Base-by-base conservation (phyloP, 225 moss, liverwort and hornwort species). In the Antitrichia curtipendula region DNA sequence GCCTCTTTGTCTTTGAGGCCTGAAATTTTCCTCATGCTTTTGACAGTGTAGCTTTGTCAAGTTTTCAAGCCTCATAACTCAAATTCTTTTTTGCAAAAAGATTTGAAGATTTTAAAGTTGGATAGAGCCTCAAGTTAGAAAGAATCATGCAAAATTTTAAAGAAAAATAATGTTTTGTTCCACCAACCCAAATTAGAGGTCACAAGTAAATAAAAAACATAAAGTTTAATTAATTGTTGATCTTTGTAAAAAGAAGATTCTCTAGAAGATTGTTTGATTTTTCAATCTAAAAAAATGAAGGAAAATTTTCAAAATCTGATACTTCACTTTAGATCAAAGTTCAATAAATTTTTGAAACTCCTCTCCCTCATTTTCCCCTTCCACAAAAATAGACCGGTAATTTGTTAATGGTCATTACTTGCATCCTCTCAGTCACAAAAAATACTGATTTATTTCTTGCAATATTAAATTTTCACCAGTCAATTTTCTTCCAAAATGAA, bases 391-490 rank as follows among this genome's bases (percentile, higher is more conserved):
- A 4, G 2, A 13, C 2, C 0, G 0, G 0, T n/a, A n/a, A n/a
- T 20, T 65, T n/a, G 20, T n/a, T 6, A 65, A 21, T 36, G 21
- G 6, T 20, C 6, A 65, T 1, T 3, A 3, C 10, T 11, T 65
- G n/a, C n/a, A n/a, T 66, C 21, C 3, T 21, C 2, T 66, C 4
- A 66, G 2, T 21, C 4, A 66, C 6, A 34, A n/a, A n/a, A 11
- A 1, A n/a, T n/a, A 12, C 3, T 0, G 0, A 0, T 66, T 66
- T 21, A n/a, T n/a, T 12, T n/a, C 0, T 6, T n/a, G 4, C 11
- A 4, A 21, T n/a, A 66, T 12, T 6, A 66, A 66, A 10, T 9
- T 36, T 0, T 65, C 16, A 65, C 5, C 1, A 1, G 3, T 21
- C 11, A 11, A 66, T n/a, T n/a, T 66, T 1, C 1, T 20, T n/a